phyloP scores from a whole-genome alignment of 495 filamentous ascomycete species.

The Aspergillus sparsus region DNA sequence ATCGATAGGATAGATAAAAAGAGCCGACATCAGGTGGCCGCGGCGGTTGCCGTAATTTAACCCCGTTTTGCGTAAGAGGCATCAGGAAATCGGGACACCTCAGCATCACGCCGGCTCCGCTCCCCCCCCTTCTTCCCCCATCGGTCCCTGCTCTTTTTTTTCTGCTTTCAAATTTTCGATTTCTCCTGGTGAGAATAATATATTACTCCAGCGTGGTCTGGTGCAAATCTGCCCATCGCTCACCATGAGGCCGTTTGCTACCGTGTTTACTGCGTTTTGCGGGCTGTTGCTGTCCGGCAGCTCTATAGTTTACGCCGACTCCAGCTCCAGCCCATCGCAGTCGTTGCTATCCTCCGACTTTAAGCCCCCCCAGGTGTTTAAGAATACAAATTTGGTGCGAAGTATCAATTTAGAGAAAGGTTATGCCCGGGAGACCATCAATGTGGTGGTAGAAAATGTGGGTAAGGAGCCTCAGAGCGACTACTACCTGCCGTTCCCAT shows the following conservation, averaged over 20 bases:
- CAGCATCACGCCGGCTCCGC: slow-evolving; percentile 36
- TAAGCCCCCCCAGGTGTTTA: slow-evolving; percentile 85
- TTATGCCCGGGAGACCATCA: slow-evolving; percentile 85
- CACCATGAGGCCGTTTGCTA: slow-evolving; percentile 46
- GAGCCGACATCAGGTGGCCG: slow-evolving; percentile 36
- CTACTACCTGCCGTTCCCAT: slow-evolving; percentile 85
- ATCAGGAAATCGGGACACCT: slow-evolving; percentile 45
- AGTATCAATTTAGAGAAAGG: slow-evolving; percentile 89
- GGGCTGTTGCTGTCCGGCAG: slow-evolving; percentile 40
- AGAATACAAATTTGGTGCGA: slow-evolving; percentile 87
- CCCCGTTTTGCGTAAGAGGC: slow-evolving; percentile 1
- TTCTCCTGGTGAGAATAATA: slow-evolving; percentile 33
- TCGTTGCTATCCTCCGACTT: slow-evolving; percentile 67
- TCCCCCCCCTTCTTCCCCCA: slow-evolving; percentile 22
- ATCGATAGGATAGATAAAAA: slow-evolving; percentile 32
- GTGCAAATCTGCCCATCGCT: slow-evolving; percentile 25
- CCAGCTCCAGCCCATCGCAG: slow-evolving; percentile 33
- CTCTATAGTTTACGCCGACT: slow-evolving; percentile 37
- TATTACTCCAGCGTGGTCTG: slow-evolving; percentile 32
- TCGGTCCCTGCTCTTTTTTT: slow-evolving; percentile 8
- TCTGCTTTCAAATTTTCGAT: slow-evolving; percentile 17
- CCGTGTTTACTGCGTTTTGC: slow-evolving; percentile 41
- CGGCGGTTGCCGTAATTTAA: slow-evolving; percentile 38
- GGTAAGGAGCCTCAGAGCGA: slow-evolving; percentile 73
- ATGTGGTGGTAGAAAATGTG: slow-evolving; percentile 90